Percentiles rank a stretch among this genome's conserved stretches.
These are phyloP conservation scores for Rhinocladiella mackenziei DNA, from an alignment of 2,329 filamentous ascomycete genomes.

Conservation along the genomic window DNA sequence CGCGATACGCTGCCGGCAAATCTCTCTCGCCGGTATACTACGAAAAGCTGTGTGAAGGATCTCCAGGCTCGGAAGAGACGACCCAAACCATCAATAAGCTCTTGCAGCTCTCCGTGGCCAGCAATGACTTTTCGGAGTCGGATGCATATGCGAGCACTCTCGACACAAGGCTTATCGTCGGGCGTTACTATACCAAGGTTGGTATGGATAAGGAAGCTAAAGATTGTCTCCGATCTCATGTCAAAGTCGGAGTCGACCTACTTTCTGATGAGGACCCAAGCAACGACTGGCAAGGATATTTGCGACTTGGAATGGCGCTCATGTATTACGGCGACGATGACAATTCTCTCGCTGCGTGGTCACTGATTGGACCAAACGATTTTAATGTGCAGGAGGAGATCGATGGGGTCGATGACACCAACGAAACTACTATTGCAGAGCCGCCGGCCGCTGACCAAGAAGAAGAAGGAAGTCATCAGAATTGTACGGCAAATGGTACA, in stretches of 20 bases:
- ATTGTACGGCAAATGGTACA: neutral
- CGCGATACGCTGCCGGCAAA: neutral
- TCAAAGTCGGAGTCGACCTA: conserved; percentile 32
- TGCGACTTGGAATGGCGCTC: conserved; percentile 26
- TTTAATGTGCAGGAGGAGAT: conserved; percentile 4
- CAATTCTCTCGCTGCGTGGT: conserved; percentile 33
- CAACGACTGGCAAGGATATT: conserved; percentile 32
- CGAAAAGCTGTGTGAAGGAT: neutral
- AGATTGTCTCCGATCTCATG: conserved; percentile 1
- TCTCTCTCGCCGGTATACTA: neutral
- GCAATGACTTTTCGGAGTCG: neutral
- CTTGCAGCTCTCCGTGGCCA: neutral
- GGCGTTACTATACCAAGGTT: conserved; percentile 1
- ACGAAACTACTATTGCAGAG: neutral
- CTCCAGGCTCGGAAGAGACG: neutral
- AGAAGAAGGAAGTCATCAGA: neutral
- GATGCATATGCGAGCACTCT: neutral
- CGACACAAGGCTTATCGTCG: conserved; percentile 1
- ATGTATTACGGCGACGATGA: conserved; percentile 29
- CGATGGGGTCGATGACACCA: conserved; percentile 1
- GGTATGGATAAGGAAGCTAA: neutral
- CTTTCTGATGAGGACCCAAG: conserved; percentile 31
- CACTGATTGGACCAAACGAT: conserved; percentile 25
- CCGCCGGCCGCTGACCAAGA: neutral
- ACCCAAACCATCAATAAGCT: neutral